Base-by-base conservation (phyloP, 2,329 filamentous ascomycete genomes). In the Clathrospora elynae region DNA sequence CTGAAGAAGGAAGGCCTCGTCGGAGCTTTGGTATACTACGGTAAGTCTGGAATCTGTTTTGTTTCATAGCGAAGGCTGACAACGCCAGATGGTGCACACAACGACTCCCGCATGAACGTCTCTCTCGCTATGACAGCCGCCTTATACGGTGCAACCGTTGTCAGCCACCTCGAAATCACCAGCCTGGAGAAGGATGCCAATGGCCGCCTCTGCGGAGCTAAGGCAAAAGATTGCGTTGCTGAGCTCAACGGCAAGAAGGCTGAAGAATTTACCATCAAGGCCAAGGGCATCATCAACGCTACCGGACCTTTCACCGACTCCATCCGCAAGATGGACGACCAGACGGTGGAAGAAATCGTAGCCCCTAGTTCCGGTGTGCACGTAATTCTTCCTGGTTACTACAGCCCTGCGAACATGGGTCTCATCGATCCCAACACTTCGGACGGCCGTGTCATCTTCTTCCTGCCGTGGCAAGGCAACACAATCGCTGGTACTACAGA, bases 61-160 rank as follows among this genome's bases (percentile, higher is more conserved):
- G 7, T 14, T 26, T 19, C 9, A n/a, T 18, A 8, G 20, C 22
- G 19, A 14, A 11, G 32, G 38, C 63, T 72, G 51, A 72, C 41
- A 16, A 5, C 22, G 19, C 16, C 43, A 80, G 89, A 95, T 73
- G 90, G 90, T 58, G 88, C 88, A 19, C 90, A 95, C 73, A 95
- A 95, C 64, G 90, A 95, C 70, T 93, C 89, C 13, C 83, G 90
- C 35, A 95, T 95, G 89, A 95, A 95, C 65, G 86, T 93, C 18
- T 91, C 88, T 6, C 78, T 95, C 43, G 89, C 88, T 13, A 88
- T 92, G 83, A 95, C 90, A 12, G 88, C 89, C 42, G 88, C 89
- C n/a, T 75, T 95, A 29, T 95, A 93, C 66, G 89, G 89, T 20
- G 83, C 84, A 41, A 95, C 88, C 3, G 81, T 93, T 25, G 82